Percentiles rank a stretch among this genome's conserved stretches.
phyloP scores from a whole-genome alignment of 1,284 basidiomycete species.

The Cutaneotrichosporon cavernicola region DNA sequence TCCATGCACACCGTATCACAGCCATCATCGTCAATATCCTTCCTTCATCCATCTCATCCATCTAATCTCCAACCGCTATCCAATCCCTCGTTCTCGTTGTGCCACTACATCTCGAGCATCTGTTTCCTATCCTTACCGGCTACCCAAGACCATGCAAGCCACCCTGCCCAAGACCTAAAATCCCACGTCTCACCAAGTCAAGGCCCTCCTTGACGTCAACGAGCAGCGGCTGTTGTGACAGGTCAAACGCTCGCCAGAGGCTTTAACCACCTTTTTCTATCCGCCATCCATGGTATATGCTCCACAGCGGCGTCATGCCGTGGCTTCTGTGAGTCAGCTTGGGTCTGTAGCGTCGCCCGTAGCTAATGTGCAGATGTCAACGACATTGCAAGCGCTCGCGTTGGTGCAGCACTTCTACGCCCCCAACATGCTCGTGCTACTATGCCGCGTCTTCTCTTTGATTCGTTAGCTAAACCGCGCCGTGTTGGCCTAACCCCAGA shows the following conservation, averaged over 20 bases:
- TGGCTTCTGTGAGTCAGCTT: conserved; percentile 35
- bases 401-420: conserved; percentile 47
- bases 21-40: too few relatives aligned
- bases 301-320: conserved; percentile 47
- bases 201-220: neutral
- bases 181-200: neutral
- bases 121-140: neutral
- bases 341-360: neutral
- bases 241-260: neutral
- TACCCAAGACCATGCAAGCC: neutral
- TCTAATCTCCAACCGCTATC: neutral
- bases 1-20: too few relatives aligned
- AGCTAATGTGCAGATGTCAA: conserved; percentile 32
- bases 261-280: neutral
- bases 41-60: too few relatives aligned
- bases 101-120: neutral
- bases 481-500: conserved; percentile 19
- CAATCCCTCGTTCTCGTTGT: neutral
- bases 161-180: neutral
- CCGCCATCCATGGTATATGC: conserved; percentile 37
- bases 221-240: neutral
- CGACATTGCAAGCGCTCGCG: conserved; percentile 35
- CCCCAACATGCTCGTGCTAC: conserved; percentile 44
- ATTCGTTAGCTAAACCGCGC: conserved; percentile 27
- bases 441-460: conserved; percentile 39